phyloP scores from a whole-genome alignment of 2,329 filamentous ascomycete genomes.

The Pestalotiopsis sp. region DNA sequence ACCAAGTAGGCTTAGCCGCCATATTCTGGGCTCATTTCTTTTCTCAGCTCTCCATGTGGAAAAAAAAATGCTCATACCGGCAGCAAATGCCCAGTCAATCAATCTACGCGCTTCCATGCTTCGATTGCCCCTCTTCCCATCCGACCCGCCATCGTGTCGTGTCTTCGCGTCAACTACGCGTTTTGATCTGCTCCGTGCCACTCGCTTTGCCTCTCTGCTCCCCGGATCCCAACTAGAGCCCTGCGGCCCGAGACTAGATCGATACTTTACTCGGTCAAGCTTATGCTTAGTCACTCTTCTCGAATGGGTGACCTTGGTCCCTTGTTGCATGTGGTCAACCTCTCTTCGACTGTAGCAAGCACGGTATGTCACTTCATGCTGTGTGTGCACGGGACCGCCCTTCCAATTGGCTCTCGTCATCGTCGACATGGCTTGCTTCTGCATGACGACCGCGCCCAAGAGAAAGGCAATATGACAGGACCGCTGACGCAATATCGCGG shows the following conservation, averaged over 20 bases:
- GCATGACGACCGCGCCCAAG: background rate
- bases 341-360: background rate
- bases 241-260: background rate
- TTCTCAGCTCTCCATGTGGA: background rate
- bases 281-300: background rate
- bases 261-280: background rate
- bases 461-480: background rate
- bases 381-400: background rate
- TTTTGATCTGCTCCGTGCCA: background rate
- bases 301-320: background rate
- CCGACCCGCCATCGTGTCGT: background rate
- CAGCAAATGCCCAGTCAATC: background rate
- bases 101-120: constrained; percentile 2
- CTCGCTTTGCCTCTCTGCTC: background rate
- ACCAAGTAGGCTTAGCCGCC: background rate
- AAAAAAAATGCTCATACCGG: background rate
- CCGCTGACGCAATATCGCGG: background rate
- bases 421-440: background rate
- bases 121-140: background rate
- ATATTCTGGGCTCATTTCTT: background rate
- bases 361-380: background rate
- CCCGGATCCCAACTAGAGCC: background rate
- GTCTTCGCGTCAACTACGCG: background rate
- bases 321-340: too few relatives aligned
- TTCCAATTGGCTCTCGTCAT: background rate